Evolutionary conservation across 2,329 filamentous ascomycete species (phyloP), one percentile per base, ranked within the genome.

Genomic region (Phoma herbarum): DNA sequence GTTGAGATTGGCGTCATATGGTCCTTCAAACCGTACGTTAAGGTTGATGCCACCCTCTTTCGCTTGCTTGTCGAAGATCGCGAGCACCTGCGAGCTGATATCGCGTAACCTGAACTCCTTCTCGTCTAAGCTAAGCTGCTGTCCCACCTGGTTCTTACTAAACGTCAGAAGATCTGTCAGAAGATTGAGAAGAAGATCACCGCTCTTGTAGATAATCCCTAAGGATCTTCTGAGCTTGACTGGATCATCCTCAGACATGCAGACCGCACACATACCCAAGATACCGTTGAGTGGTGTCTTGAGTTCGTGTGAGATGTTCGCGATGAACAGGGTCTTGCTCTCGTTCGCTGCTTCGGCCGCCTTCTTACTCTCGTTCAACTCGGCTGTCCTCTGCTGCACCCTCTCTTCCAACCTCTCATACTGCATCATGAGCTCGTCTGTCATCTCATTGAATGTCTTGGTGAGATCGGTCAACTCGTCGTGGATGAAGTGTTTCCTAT

Each of bases 201-300:
- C 92, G 22, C 91, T 94, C 76, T 93, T 95, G 78, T 96, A 97
- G 20, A 97, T 88, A 18, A 93, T 92, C 68, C 92, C 90, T 5
- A 97, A 82, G 1, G 91, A 95, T 66, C 93, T 87, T 75, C 93
- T 93, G 63, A 97, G 88, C 64, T 89, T 87, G 29, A 83, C 76
- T 14, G 93, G 80, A 68, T 96, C 92, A 47, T 93, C 89, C 74
- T 97, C 93, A 63, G 93, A 90, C 92, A 97, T 95, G 76, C 92
- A 95, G 0, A 97, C 90, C 0, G 92, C 90, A 66, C 90, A 93
- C 90, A 97, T 95, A 59, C 95, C 95, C 69, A 99, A 83, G 47
- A 98, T 97, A 12, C 94, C 95, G 72, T 98, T 98, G 57, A 98
- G 83, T 0, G 95, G 95, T 1, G 95, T 99, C 74, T 97, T 96